Base-by-base conservation (phyloP, 2,329 filamentous ascomycete genomes). In the Nemania serpens region DNA sequence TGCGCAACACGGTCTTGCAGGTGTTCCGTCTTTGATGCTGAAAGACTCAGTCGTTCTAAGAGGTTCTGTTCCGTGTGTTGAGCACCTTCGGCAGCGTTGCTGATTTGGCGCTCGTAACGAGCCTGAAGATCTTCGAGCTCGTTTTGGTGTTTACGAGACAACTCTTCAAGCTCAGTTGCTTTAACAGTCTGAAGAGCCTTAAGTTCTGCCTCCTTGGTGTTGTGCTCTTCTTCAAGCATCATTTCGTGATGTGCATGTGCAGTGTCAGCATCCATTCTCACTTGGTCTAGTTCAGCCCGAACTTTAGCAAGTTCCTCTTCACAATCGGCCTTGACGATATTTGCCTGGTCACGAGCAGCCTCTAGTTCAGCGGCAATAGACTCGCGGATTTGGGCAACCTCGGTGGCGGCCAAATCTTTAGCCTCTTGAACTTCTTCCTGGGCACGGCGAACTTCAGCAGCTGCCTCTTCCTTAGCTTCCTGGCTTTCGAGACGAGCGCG, bases 1-100 rank as follows among this genome's bases (percentile, higher is more conserved):
- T 96, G 90, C 4, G 84, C 77, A 25, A 97, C 85, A 69, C 91
- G 91, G 69, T 97, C 93, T 73, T 96, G 89, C 20, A 96, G 85
- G 73, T 96, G 90, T 68, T 93, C 87, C 3, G 89, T 86, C 81
- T 94, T 96, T 58, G 92, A 91, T 9, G 93, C 87, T 0, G 92
- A 91, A 58, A 98, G 83, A 65, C 86, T 88, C 57, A 98, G 84
- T 25, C 91, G 88, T 71, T 97, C 92, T 49, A 90, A 84, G 45
- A 96, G 84, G 73, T 93, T 90, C 64, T 88, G 84, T 75, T 97
- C 93, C 2, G 87, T 82, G 51, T 91, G 88, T 69, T 94, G 88
- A 61, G 89, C 90, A 75, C 98, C 93, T 71, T 98, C 93, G 5
- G 86, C 80, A 10, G 87, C 84, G 67, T 90, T 91, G 71, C 83